Percentiles rank a stretch among this genome's conserved stretches.
Conservation (phyloP, 345 rosid species). For the Acer campestre region DNA sequence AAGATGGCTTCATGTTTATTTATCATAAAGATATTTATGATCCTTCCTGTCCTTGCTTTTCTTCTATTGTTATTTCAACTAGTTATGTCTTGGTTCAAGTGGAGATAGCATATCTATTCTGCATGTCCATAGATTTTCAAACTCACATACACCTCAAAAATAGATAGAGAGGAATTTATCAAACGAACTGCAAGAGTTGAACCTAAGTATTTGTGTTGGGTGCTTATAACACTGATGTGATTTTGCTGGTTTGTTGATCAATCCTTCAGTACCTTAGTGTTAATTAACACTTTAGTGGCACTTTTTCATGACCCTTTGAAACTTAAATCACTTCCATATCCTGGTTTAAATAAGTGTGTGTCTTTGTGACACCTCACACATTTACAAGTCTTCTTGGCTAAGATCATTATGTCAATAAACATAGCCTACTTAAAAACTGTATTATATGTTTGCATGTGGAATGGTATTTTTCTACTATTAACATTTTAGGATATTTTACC, state of each 20-base stretch:
- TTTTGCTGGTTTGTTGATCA: background rate
- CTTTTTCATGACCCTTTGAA: background rate
- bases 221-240: no score
- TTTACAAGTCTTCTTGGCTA: background rate
- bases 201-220: no score
- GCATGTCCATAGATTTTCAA: no score
- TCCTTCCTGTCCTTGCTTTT: no score
- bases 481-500: background rate
- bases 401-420: background rate
- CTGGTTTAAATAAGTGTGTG: background rate
- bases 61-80: no score
- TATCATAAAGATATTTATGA: no score
- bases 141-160: no score
- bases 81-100: no score
- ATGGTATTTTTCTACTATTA: background rate
- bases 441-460: background rate
- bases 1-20: no score
- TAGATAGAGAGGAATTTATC: no score
- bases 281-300: background rate
- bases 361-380: background rate
- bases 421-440: background rate
- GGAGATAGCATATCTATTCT: no score
- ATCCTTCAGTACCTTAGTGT: background rate
- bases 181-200: no score
- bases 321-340: background rate